Evolutionary conservation across 768 basidiomycete genomes (phyloP).

Genomic region (Dendrothele bispora): DNA sequence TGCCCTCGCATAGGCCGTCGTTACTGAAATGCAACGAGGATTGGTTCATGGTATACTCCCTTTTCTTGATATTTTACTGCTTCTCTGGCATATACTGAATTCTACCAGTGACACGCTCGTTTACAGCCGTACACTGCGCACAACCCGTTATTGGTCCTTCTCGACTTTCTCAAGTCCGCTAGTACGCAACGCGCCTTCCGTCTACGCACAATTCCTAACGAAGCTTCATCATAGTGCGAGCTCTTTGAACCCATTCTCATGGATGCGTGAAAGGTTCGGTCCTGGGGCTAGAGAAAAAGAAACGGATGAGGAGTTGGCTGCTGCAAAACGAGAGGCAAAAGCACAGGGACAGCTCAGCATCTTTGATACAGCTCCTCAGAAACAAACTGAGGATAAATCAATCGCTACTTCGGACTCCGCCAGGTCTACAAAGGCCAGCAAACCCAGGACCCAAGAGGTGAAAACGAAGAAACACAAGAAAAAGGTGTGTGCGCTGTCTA

Average conservation of each 20-base stretch:
- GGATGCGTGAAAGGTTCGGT: constrained; percentile 61
- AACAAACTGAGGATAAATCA: too few relatives aligned
- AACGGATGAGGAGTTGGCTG: constrained; percentile 44
- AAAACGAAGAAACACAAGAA: not conserved
- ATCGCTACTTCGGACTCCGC: constrained; percentile 12
- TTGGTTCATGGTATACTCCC: constrained; percentile 6
- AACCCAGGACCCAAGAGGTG: not conserved
- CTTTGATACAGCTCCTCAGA: constrained; percentile 41
- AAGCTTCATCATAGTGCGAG: constrained; percentile 34
- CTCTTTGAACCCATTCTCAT: constrained; percentile 57
- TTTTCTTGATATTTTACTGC: not conserved
- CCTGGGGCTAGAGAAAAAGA: constrained; percentile 46
- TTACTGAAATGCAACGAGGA: constrained; percentile 10
- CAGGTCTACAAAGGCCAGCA: constrained; percentile 1
- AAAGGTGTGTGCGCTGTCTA: too few relatives aligned
- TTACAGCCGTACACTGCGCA: not conserved
- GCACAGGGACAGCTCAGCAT: constrained; percentile 46
- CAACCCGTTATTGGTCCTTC: constrained; percentile 3
- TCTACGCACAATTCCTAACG: not conserved
- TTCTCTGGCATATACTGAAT: not conserved
- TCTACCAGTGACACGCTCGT: constrained; percentile 1
- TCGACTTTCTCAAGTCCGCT: constrained; percentile 27
- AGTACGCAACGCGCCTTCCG: constrained; percentile 34
- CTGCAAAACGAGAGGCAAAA: constrained; percentile 43
- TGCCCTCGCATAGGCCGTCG: too few relatives aligned